A percentile compares a stretch with the other conserved stretches of the same genome.
phyloP scores from a whole-genome alignment of 148 eudicot species.

The Chenopodium suecicum region DNA sequence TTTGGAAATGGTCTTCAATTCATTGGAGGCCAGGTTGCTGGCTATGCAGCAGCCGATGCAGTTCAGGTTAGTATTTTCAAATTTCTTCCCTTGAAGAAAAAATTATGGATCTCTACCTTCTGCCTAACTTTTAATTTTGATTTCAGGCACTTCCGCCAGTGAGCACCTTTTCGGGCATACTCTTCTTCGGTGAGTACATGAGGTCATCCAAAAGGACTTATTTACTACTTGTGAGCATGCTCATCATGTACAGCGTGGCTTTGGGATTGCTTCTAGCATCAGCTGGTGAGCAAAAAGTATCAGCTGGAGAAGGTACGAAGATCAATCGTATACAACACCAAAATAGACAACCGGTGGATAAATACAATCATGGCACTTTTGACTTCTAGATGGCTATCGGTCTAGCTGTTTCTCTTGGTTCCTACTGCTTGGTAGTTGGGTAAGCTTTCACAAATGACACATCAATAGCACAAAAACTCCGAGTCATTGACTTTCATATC shows the following conservation, averaged over 20 bases:
- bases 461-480: no score
- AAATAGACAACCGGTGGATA: constrained; percentile 9
- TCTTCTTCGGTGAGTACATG: constrained; percentile 37
- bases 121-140: not conserved
- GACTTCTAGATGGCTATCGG: not conserved
- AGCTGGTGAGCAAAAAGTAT: constrained; percentile 30
- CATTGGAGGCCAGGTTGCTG: constrained; percentile 90
- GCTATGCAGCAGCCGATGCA: constrained; percentile 91
- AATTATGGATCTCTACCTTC: not conserved
- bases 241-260: constrained; percentile 31
- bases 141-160: constrained; percentile 33
- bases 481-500: no score
- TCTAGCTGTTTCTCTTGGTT: not conserved
- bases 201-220: constrained; percentile 35
- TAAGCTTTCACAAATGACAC: not conserved
- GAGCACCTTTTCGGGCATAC: constrained; percentile 37
- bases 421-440: not conserved
- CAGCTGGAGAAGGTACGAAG: not conserved
- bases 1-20: constrained; percentile 94
- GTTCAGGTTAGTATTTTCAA: constrained; percentile 63
- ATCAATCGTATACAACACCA: constrained; percentile 16
- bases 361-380: constrained; percentile 4
- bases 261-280: constrained; percentile 36
- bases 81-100: not conserved
- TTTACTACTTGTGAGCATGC: constrained; percentile 29